phyloP scores from a whole-genome alignment of 768 basidiomycete species.

The Heimioporus sp. region DNA sequence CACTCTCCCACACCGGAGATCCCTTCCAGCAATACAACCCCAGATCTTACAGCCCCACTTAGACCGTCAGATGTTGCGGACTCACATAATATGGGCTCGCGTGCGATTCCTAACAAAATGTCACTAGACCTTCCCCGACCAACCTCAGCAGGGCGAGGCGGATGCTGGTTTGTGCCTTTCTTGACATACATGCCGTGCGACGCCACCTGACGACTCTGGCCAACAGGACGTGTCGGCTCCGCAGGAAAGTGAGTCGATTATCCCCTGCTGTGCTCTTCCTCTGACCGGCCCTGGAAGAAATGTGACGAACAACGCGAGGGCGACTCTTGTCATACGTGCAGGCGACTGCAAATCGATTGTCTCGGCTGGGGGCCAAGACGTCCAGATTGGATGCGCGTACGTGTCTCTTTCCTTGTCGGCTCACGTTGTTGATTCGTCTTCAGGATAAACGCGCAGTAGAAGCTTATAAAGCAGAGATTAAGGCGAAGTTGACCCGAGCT shows the following conservation, averaged over 20 bases:
- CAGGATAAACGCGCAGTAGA: constrained; percentile 84
- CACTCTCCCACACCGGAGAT: constrained; percentile 48
- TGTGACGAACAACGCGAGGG: constrained; percentile 84
- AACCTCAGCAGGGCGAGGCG: constrained; percentile 62
- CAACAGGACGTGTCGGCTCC: constrained; percentile 76
- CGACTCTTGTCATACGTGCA: constrained; percentile 79
- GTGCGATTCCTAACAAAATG: constrained; percentile 46
- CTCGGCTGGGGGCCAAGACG: constrained; percentile 82
- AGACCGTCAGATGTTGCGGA: constrained; percentile 35
- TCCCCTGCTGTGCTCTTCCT: neutral
- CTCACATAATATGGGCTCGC: constrained; percentile 16
- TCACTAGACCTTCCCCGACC: constrained; percentile 52
- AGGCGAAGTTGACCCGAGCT: constrained; percentile 71
- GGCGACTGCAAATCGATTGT: constrained; percentile 77
- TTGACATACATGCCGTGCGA: neutral
- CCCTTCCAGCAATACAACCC: constrained; percentile 43
- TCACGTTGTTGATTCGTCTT: constrained; percentile 15
- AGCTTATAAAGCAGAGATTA: constrained; percentile 81
- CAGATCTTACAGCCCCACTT: constrained; percentile 37
- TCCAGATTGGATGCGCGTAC: constrained; percentile 88
- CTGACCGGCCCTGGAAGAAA: constrained; percentile 51
- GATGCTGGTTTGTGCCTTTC: constrained; percentile 64
- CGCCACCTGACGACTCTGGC: constrained; percentile 6
- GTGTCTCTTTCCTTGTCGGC: constrained; percentile 21
- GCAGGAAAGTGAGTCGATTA: constrained; percentile 62